Conservation (phyloP, 176 grass and related monocot species). For the Ensete glaucum region DNA sequence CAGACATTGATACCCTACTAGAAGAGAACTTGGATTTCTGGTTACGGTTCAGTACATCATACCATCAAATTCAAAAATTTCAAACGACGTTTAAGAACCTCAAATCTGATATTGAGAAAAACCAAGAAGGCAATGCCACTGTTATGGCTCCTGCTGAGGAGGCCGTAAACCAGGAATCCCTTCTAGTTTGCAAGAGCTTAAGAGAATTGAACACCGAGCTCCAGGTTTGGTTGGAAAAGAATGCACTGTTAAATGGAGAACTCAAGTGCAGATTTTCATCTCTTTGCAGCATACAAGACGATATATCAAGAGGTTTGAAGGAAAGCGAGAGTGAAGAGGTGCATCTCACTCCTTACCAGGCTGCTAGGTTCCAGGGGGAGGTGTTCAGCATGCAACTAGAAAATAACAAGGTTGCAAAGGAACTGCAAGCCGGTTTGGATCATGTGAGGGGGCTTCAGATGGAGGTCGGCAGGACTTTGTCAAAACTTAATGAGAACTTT, state of each 20-base stretch:
- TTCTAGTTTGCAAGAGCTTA: constrained; percentile 49
- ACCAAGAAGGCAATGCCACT: constrained; percentile 20
- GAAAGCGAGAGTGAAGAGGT: constrained; percentile 23
- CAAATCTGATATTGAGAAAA: constrained; percentile 39
- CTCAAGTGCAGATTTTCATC: constrained; percentile 54
- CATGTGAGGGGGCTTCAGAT: constrained; percentile 55
- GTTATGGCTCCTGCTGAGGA: constrained; percentile 32
- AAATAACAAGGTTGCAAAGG: constrained; percentile 61
- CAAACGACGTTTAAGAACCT: constrained; percentile 40
- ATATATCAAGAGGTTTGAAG: constrained; percentile 40
- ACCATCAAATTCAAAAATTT: constrained; percentile 51
- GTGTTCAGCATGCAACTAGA: constrained; percentile 66
- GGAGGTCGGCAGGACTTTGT: constrained; percentile 42
- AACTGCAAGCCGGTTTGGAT: constrained; percentile 53
- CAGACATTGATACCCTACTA: constrained; percentile 42
- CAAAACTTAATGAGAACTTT: constrained; percentile 45
- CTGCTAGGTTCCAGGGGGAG: constrained; percentile 63
- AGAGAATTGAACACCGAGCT: constrained; percentile 48
- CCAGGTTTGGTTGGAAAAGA: constrained; percentile 67
- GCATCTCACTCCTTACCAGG: constrained; percentile 36
- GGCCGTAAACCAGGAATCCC: constrained; percentile 29
- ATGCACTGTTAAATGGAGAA: constrained; percentile 49
- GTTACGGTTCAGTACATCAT: constrained; percentile 64
- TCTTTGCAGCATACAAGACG: constrained; percentile 56
- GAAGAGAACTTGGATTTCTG: constrained; percentile 65